Evolutionary conservation across 129 eudicot genomes (phyloP).

Genomic region (Saposhnikovia divaricata): DNA sequence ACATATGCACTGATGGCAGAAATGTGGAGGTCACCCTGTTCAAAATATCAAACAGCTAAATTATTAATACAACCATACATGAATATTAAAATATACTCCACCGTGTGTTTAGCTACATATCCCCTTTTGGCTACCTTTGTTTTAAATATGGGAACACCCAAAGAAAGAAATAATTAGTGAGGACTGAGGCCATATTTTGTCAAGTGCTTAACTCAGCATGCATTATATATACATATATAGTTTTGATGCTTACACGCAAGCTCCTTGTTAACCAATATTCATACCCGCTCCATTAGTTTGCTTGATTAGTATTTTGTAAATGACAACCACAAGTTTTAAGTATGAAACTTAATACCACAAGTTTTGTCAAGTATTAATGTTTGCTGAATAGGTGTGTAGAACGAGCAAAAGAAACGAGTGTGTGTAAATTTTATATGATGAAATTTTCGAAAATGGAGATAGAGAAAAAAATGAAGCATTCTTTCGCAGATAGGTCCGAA

Average conservation of each 20-base stretch:
- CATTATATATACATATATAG: not conserved
- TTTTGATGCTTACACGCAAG: conserved; percentile 15
- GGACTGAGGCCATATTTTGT: not conserved
- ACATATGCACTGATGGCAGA: too few relatives aligned
- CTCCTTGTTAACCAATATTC: not conserved
- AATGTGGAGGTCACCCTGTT: too few relatives aligned
- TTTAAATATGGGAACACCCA: not conserved
- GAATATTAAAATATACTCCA: not conserved
- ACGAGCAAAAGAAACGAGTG: too few relatives aligned
- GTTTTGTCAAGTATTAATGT: too few relatives aligned
- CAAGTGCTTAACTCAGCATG: conserved; percentile 2
- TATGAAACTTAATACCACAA: too few relatives aligned
- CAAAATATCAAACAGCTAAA: too few relatives aligned
- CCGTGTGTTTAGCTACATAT: not conserved
- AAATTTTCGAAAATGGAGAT: too few relatives aligned
- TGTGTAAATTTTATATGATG: too few relatives aligned
- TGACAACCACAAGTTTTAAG: not conserved
- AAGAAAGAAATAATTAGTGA: not conserved
- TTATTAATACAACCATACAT: too few relatives aligned
- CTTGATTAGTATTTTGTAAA: not conserved
- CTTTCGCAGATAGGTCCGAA: too few relatives aligned
- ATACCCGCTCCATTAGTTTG: not conserved
- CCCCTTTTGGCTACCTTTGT: not conserved
- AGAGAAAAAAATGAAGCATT: too few relatives aligned
- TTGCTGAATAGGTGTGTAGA: too few relatives aligned